A percentile compares a stretch with the other conserved stretches of the same genome.
Conservation (phyloP, 495 filamentous ascomycete species). For the Evernia prunastri region DNA sequence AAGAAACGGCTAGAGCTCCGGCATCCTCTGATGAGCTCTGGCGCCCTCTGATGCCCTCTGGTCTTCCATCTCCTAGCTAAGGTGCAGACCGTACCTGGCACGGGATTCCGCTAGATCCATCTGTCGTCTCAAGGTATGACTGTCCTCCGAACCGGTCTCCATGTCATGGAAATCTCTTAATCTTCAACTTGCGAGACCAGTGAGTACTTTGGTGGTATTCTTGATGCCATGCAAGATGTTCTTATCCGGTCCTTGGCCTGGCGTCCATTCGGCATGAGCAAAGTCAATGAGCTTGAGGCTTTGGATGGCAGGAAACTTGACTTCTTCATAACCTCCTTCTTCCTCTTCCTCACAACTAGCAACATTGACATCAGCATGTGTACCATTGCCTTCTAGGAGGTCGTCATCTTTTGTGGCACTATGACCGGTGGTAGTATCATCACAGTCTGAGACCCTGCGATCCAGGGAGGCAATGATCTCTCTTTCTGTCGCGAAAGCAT, state of each 20-base stretch:
- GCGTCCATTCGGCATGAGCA: constrained; percentile 84
- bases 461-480: constrained; percentile 22
- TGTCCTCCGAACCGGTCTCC: background rate
- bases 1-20: background rate
- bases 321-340: constrained; percentile 61
- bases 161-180: background rate
- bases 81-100: background rate
- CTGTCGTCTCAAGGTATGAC: background rate
- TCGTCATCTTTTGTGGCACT: background rate
- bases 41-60: background rate
- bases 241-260: constrained; percentile 80
- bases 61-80: background rate
- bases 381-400: constrained; percentile 20
- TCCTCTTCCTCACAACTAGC: constrained; percentile 49
- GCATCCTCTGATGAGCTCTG: too few relatives aligned
- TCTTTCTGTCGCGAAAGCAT: constrained; percentile 58
- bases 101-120: background rate
- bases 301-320: constrained; percentile 64
- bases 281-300: constrained; percentile 91
- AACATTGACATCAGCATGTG: constrained; percentile 37
- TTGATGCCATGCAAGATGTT: constrained; percentile 72
- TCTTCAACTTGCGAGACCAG: constrained; percentile 43
- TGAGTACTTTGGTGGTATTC: constrained; percentile 64
- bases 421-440: constrained; percentile 15
- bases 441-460: background rate